Percentiles rank a stretch among this genome's conserved stretches.
Evolutionary conservation across 1,139 yeast genomes (phyloP).

Genomic region (Yamadazyma dushanensis): DNA sequence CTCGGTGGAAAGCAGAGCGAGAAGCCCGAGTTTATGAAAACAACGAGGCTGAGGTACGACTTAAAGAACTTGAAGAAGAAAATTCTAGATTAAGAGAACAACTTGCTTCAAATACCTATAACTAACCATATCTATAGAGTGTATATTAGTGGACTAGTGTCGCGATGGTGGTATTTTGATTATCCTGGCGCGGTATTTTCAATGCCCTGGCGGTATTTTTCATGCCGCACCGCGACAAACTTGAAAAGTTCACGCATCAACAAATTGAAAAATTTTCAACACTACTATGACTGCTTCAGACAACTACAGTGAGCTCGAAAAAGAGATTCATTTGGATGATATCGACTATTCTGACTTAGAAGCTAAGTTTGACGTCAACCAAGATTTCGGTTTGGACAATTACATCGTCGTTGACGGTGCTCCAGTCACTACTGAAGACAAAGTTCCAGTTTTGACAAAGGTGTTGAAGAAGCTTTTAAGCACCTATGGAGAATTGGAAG

Average conservation of each 20-base stretch:
- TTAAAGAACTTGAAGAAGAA: slow-evolving; percentile 57
- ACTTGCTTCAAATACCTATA: too few species aligned
- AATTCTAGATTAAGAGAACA: slow-evolving; percentile 40
- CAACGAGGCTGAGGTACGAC: slow-evolving; percentile 52
- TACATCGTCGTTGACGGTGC: slow-evolving; percentile 93
- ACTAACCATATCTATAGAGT: too few species aligned
- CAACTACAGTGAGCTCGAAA: slow-evolving; percentile 40
- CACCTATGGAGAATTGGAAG: slow-evolving; percentile 65
- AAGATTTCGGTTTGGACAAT: slow-evolving; percentile 66
- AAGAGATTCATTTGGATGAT: slow-evolving; percentile 50
- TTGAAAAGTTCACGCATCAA: too few species aligned
- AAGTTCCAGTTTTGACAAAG: slow-evolving; percentile 79
- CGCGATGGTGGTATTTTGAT: too few species aligned
- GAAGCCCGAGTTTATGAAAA: slow-evolving; percentile 66
- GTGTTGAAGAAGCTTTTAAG: slow-evolving; percentile 81
- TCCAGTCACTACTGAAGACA: slow-evolving; percentile 90
- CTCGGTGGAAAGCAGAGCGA: slow-evolving; percentile 68
- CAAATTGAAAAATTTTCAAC: slow-evolving; percentile 10
- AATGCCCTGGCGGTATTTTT: too few species aligned
- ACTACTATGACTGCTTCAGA: slow-evolving; percentile 21
- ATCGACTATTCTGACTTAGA: slow-evolving; percentile 90
- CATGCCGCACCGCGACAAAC: too few species aligned
- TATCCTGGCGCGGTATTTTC: background rate
- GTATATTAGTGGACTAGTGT: too few species aligned
- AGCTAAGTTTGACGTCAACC: slow-evolving; percentile 63